Percentiles rank a stretch among this genome's conserved stretches.
These are phyloP conservation scores for Penicillium antarcticum DNA, from an alignment of 495 filamentous ascomycete genomes.

Conservation along the genomic window DNA sequence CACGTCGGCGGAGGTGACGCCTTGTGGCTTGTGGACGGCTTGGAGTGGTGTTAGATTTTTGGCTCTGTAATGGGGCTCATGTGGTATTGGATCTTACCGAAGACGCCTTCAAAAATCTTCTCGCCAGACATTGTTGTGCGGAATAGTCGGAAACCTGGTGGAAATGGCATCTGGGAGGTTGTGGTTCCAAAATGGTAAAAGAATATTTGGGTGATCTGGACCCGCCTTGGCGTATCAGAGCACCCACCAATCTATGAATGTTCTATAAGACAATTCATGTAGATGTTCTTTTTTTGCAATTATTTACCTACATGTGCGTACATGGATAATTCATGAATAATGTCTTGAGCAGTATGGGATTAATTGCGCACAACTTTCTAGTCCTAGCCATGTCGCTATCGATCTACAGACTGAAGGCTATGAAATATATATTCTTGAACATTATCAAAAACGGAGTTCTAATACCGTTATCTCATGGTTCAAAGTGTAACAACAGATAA, in stretches of 20 bases:
- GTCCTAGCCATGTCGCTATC: too few species aligned
- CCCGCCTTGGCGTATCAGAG: background rate
- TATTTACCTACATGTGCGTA: too few species aligned
- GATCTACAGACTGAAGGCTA: too few species aligned
- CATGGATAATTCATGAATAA: too few species aligned
- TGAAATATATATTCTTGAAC: too few species aligned
- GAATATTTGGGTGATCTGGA: background rate
- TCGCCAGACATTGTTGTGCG: slow-evolving; percentile 53
- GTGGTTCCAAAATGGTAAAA: slow-evolving; percentile 3
- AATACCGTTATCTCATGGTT: too few species aligned
- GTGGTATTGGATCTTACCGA: slow-evolving; percentile 48
- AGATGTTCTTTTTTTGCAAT: too few species aligned
- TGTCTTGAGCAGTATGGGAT: too few species aligned
- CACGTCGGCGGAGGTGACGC: slow-evolving; percentile 80
- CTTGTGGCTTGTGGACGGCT: slow-evolving; percentile 92
- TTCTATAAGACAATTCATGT: too few species aligned
- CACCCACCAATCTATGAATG: background rate
- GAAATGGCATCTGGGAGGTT: slow-evolving; percentile 30
- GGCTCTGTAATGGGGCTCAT: background rate
- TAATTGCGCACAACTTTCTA: too few species aligned
- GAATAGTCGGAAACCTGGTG: slow-evolving; percentile 28
- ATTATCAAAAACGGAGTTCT: too few species aligned
- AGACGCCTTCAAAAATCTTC: slow-evolving; percentile 70
- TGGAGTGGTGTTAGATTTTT: background rate
- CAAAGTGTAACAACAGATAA: too few species aligned